Evolutionary conservation across 2,329 filamentous ascomycete genomes (phyloP), one percentile per base, ranked within the genome.

Genomic region (Chaetomiaceae sp.): DNA sequence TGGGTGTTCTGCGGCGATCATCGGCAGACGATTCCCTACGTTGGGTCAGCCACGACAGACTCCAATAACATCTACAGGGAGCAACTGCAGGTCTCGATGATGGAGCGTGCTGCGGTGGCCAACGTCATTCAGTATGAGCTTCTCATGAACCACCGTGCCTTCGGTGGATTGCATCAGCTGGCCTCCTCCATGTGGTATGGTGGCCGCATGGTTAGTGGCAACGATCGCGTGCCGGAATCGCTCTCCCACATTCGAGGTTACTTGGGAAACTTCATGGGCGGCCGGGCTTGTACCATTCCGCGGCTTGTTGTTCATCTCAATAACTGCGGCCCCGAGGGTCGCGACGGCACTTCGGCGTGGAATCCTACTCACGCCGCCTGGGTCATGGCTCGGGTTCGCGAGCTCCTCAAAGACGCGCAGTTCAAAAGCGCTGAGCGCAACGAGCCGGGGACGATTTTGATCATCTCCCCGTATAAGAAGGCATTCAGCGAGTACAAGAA

Each of bases 381-480:
- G 67, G 62, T 74, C 0, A 61, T 73, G 29, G 33, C 57, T 0
- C 64, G 69, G 8, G 67, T 68, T 4, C 11, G n/a, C 1, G 42
- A 53, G 14, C 41, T 59, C 3, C 20, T 59, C 3, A 30, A 49
- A 3, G 66, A 72, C 44, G 14, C 54, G 0, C 13, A 61, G 0
- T 76, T 77, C 38, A 55, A 55, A 4, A 67, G 64, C 11, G 25
- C 52, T 2, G 25, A 37, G 4, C 33, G 44, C 10, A 18, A 46
- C 18, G 32, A 42, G 11, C 62, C 63, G 0, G 74, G 74, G 0
- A 68, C 63, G 0, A 68, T 78, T n/a, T 65, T 78, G 51, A 69
- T 77, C 1, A 65, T 75, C 10, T 69, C 74, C 0, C 74, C 74
- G 0, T 77, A 77, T 58, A 71, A 68, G 16, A 63, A 68, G 0